Conservation (phyloP, 139 green algal species). For the Monoraphidium neglectum region DNA sequence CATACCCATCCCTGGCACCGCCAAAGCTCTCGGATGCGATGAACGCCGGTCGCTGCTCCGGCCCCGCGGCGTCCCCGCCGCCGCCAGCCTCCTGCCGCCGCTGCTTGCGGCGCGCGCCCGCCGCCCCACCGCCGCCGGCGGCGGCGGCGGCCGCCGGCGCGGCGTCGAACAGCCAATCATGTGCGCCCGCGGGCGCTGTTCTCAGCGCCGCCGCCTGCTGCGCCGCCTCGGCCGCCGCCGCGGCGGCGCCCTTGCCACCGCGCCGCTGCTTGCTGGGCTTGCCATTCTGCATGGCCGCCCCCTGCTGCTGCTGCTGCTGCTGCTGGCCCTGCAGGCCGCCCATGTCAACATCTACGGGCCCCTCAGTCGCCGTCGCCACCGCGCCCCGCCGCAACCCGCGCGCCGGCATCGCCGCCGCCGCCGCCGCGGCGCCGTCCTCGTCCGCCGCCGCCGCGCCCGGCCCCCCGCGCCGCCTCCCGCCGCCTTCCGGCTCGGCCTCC, state of each 20-base stretch:
- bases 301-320: not conserved
- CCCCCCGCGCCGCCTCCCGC: not conserved
- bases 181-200: no score
- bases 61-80: not conserved
- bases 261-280: not conserved
- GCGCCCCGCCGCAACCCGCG: no score
- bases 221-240: no score
- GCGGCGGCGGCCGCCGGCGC: no score
- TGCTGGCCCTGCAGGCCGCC: not conserved
- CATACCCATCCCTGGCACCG: conserved; percentile 53
- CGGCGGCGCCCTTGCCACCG: no score
- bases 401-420: not conserved
- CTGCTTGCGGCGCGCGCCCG: conserved; percentile 8
- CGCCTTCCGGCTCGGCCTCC: not conserved
- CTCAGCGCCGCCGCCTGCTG: no score
- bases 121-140: not conserved
- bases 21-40: conserved; percentile 43
- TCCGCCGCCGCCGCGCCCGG: not conserved
- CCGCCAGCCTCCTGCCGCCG: conserved; percentile 5
- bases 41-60: conserved; percentile 6
- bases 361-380: no score
- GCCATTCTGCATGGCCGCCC: not conserved
- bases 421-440: conserved; percentile 7
- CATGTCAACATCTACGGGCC: no score
- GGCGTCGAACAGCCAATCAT: conserved; percentile 15